These are phyloP conservation scores for Toxoplasma gondii DNA, from an alignment of 169 alveolate genomes.

Conservation along the genomic window DNA sequence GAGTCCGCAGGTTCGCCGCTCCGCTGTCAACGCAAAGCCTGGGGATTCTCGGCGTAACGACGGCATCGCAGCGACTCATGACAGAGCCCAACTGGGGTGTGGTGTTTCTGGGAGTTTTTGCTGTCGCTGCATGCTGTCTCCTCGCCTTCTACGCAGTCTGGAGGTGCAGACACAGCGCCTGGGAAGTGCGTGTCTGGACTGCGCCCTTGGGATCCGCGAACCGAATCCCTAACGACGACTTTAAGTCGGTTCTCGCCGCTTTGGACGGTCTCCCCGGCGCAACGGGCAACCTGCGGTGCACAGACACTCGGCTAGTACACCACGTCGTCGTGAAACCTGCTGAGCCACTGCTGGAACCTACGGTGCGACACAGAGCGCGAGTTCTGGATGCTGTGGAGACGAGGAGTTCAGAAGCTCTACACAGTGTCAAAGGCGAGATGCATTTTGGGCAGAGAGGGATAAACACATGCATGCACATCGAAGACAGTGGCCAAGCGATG, in stretches of 20 bases:
- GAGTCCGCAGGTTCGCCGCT: neutral
- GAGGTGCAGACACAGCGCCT: constrained; percentile 3
- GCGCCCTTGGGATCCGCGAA: neutral
- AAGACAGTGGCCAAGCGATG: too few relatives aligned
- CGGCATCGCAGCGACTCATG: neutral
- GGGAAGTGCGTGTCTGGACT: neutral
- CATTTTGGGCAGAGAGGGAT: too few relatives aligned
- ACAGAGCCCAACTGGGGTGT: neutral
- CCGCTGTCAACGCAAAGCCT: constrained; percentile 8
- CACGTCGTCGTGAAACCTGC: neutral
- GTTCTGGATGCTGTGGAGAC: too few relatives aligned
- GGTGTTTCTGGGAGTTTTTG: neutral
- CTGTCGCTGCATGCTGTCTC: neutral
- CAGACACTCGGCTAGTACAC: neutral
- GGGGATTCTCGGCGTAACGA: neutral
- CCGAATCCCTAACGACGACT: neutral
- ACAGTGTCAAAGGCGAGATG: too few relatives aligned
- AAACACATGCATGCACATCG: too few relatives aligned
- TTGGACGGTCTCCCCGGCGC: neutral
- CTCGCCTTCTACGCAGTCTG: neutral
- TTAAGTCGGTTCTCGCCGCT: neutral
- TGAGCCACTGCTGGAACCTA: too few relatives aligned
- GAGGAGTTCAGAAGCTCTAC: too few relatives aligned
- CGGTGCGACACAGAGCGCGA: too few relatives aligned
- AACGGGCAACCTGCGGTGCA: neutral